phyloP scores from a whole-genome alignment of 129 eudicot species.

The Flaveria linearis region DNA sequence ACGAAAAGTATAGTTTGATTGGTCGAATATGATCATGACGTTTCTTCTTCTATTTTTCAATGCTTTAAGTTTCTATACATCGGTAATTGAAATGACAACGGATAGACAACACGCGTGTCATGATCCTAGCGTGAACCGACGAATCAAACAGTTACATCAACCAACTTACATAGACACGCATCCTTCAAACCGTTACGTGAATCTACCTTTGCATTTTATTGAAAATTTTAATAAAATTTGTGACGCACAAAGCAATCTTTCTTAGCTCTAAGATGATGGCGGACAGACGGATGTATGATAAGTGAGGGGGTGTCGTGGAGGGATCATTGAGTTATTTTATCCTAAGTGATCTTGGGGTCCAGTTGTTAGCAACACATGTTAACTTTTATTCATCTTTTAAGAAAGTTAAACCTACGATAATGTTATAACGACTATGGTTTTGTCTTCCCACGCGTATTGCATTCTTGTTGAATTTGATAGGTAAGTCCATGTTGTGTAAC shows the following conservation, averaged over 20 bases:
- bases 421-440: not conserved
- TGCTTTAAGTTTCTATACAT: not conserved
- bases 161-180: not conserved
- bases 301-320: no score
- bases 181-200: no score
- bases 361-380: not conserved
- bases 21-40: not conserved
- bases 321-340: not conserved
- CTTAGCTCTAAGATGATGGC: no score
- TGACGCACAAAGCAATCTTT: no score
- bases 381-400: not conserved
- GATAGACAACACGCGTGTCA: no score
- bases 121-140: no score
- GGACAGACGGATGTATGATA: no score
- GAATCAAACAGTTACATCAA: not conserved
- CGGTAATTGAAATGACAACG: not conserved
- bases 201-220: no score
- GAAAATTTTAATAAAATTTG: no score
- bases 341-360: not conserved
- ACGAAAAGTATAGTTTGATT: not conserved
- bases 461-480: not conserved
- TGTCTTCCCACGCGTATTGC: no score
- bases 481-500: not conserved
- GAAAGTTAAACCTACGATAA: not conserved
- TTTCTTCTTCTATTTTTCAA: not conserved